Evolutionary conservation across 2,329 filamentous ascomycete species (phyloP).

Genomic region (Aspergillus sp.): DNA sequence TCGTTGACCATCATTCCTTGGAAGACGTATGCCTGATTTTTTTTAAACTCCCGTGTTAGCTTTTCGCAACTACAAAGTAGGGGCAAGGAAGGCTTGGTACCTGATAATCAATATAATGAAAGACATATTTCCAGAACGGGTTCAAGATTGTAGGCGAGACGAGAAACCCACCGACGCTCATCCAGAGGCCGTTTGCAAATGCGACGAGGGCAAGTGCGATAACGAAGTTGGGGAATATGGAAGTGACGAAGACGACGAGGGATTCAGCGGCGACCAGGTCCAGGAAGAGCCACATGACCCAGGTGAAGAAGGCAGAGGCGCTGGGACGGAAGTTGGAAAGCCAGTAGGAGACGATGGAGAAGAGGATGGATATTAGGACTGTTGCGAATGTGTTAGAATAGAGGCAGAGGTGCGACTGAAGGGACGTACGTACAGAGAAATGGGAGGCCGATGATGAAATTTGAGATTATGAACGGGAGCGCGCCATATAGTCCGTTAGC

Average conservation of each 20-base stretch:
- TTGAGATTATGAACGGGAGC: conserved; percentile 69
- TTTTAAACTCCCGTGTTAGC: neutral
- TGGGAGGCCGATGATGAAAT: conserved; percentile 79
- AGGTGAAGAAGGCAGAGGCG: conserved; percentile 69
- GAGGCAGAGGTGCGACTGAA: neutral
- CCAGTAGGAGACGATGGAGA: conserved; percentile 77
- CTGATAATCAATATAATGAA: conserved; percentile 88
- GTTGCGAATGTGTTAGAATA: neutral
- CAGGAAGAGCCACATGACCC: conserved; percentile 81
- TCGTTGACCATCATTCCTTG: conserved; percentile 94
- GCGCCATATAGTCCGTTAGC: conserved; percentile 80
- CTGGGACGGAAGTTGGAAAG: conserved; percentile 71
- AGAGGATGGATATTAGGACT: conserved; percentile 72
- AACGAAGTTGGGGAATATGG: conserved; percentile 76
- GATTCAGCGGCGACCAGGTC: conserved; percentile 80
- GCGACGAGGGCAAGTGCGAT: conserved; percentile 75
- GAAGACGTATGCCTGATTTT: conserved; percentile 67
- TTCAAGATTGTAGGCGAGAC: conserved; percentile 72
- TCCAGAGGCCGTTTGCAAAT: conserved; percentile 87
- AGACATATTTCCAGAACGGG: conserved; percentile 81
- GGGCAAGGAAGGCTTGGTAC: conserved; percentile 23
- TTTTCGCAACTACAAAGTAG: neutral
- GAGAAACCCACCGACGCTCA: conserved; percentile 81
- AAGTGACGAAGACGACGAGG: conserved; percentile 73
- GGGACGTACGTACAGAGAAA: conserved; percentile 60